Evolutionary conservation across 129 eudicot genomes (phyloP).

Genomic region (Helianthus annuus): DNA sequence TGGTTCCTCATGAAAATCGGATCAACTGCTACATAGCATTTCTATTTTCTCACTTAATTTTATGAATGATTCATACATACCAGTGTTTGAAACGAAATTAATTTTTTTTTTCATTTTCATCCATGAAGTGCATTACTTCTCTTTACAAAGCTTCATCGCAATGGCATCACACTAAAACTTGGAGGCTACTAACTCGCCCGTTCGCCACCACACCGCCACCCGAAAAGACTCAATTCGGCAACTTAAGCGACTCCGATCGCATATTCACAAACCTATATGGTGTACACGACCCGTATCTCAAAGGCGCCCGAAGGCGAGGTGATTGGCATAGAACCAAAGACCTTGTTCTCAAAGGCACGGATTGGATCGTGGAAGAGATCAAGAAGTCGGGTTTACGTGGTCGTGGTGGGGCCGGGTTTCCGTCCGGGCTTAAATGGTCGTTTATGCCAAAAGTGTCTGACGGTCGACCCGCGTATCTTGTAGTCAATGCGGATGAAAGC

Average conservation of each 20-base stretch:
- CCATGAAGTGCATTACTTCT: constrained; percentile 53
- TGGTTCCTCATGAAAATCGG: constrained; percentile 16
- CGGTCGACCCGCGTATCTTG: constrained; percentile 83
- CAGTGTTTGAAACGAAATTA: not conserved
- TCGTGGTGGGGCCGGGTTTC: constrained; percentile 97
- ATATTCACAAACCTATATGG: constrained; percentile 87
- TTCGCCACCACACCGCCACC: constrained; percentile 70
- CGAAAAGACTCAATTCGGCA: constrained; percentile 79
- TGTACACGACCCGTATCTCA: constrained; percentile 75
- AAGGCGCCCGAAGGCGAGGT: constrained; percentile 87
- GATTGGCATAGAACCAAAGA: constrained; percentile 91
- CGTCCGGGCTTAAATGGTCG: constrained; percentile 92
- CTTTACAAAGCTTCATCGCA: constrained; percentile 39
- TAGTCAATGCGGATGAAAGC: constrained; percentile 91
- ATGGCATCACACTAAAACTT: constrained; percentile 35
- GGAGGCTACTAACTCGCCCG: constrained; percentile 39
- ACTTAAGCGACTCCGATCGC: constrained; percentile 83
- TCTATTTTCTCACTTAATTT: not conserved
- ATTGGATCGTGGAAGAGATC: constrained; percentile 85
- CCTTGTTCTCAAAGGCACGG: constrained; percentile 74
- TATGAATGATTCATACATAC: not conserved
- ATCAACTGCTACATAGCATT: not conserved
- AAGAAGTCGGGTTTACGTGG: constrained; percentile 94
- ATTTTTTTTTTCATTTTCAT: constrained; percentile 26
- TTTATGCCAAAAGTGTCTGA: constrained; percentile 89